Evolutionary conservation across 2,329 filamentous ascomycete species (phyloP).

Genomic region (Nothomitra cinnamomea): DNA sequence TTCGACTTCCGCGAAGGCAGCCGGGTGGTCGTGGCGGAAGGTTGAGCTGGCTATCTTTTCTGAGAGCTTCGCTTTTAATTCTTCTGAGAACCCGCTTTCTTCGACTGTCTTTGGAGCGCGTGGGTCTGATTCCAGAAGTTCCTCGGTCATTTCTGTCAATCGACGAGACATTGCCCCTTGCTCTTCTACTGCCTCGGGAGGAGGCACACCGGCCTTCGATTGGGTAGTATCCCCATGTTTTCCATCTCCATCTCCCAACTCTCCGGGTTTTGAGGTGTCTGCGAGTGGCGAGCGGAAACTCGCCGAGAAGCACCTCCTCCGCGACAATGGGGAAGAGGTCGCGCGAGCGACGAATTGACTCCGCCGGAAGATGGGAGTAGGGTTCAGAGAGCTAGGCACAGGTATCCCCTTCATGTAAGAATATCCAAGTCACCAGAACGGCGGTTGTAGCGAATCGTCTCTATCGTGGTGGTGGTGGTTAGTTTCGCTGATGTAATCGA

Average conservation of each 20-base stretch:
- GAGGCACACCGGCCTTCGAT: constrained; percentile 13
- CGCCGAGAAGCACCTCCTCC: too few relatives aligned
- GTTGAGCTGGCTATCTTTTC: constrained; percentile 39
- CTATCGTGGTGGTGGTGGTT: too few relatives aligned
- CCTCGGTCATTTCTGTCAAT: constrained; percentile 42
- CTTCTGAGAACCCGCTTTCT: constrained; percentile 44
- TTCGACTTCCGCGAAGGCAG: constrained; percentile 34
- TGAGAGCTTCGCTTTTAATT: constrained; percentile 39
- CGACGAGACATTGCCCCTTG: constrained; percentile 40
- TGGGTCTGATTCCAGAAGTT: constrained; percentile 36
- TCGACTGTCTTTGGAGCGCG: constrained; percentile 38
- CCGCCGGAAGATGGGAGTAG: too few relatives aligned
- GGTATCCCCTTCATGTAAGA: too few relatives aligned
- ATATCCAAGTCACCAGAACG: too few relatives aligned
- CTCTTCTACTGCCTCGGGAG: constrained; percentile 13
- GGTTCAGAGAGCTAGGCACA: too few relatives aligned
- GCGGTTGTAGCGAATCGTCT: too few relatives aligned
- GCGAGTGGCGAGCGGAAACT: constrained; percentile 9
- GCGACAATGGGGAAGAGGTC: too few relatives aligned
- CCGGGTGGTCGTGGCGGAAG: constrained; percentile 35
- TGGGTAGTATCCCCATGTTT: constrained; percentile 7
- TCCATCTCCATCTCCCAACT: constrained; percentile 6
- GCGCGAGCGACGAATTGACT: too few relatives aligned
- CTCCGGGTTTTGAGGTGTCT: too few relatives aligned
- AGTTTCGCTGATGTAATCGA: too few relatives aligned